Evolutionary conservation across 495 filamentous ascomycete species (phyloP).

Genomic region (Trichoderma reesei): DNA sequence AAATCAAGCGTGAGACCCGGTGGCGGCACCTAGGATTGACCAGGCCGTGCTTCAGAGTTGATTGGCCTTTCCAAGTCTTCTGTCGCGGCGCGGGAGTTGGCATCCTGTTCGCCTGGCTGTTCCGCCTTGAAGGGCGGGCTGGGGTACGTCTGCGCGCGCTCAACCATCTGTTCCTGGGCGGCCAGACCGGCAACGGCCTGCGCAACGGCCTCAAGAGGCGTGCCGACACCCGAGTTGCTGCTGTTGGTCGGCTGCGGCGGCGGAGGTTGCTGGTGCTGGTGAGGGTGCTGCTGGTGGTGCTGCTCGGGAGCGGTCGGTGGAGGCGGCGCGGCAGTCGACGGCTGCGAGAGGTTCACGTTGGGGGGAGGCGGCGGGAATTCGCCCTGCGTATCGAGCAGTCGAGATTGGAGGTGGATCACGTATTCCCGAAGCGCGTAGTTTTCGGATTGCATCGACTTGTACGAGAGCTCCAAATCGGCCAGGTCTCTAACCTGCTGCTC

Average conservation of each 20-base stretch:
- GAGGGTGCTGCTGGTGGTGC: conserved; percentile 17
- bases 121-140: neutral
- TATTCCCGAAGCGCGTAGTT: conserved; percentile 89
- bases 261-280: conserved; percentile 13
- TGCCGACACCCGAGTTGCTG: conserved; percentile 12
- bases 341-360: conserved; percentile 30
- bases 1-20: too few species aligned
- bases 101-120: neutral
- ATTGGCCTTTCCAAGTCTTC: neutral
- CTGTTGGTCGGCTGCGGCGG: neutral
- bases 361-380: conserved; percentile 75
- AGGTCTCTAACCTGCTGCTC: conserved; percentile 82
- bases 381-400: conserved; percentile 73
- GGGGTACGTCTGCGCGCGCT: neutral
- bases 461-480: conserved; percentile 56
- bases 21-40: neutral
- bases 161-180: conserved; percentile 8
- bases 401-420: conserved; percentile 77
- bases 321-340: conserved; percentile 23
- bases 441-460: conserved; percentile 68
- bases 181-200: conserved; percentile 26
- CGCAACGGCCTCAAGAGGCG: conserved; percentile 25
- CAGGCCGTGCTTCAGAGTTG: neutral
- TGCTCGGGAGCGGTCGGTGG: conserved; percentile 32
- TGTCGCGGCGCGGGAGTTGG: neutral